phyloP scores from a whole-genome alignment of 768 basidiomycete genomes.

The Hericium rajendrae region DNA sequence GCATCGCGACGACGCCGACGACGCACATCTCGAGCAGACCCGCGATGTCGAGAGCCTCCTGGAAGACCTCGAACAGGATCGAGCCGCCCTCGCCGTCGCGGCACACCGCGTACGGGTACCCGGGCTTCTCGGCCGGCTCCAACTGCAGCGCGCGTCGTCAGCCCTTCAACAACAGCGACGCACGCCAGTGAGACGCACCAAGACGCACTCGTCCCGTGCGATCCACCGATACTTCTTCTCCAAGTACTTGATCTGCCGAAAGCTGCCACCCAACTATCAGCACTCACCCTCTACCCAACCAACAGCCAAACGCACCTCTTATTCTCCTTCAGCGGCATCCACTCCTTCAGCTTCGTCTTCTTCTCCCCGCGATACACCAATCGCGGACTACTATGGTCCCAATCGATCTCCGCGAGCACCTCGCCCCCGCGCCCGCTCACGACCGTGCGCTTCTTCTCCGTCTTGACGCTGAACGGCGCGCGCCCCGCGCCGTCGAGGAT shows the following conservation, averaged over 20 bases:
- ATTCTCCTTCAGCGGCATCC: not conserved
- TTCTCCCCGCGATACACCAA: conserved; percentile 1
- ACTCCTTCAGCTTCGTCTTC: conserved; percentile 6
- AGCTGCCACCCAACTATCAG: not conserved
- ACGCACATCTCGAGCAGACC: conserved; percentile 11
- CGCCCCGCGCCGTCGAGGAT: conserved; percentile 5
- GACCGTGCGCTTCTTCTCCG: conserved; percentile 5
- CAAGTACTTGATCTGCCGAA: not conserved
- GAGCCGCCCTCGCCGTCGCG: not conserved
- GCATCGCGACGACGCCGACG: conserved; percentile 9
- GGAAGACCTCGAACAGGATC: conserved; percentile 3
- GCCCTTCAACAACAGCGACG: not conserved
- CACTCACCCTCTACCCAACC: not conserved
- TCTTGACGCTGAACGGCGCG: conserved; percentile 3
- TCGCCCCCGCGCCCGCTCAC: not conserved
- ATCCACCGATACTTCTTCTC: conserved; percentile 4
- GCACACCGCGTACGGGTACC: not conserved
- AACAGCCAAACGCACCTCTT: not conserved
- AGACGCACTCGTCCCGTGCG: not conserved
- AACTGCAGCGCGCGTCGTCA: not conserved
- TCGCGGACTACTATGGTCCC: conserved; percentile 5
- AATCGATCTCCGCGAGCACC: conserved; percentile 5
- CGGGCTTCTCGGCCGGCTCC: not conserved
- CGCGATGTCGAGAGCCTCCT: conserved; percentile 1
- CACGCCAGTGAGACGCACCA: not conserved